These are phyloP conservation scores for Naganishia vaughanmartiniae DNA, from an alignment of 768 basidiomycete genomes.

Conservation along the genomic window DNA sequence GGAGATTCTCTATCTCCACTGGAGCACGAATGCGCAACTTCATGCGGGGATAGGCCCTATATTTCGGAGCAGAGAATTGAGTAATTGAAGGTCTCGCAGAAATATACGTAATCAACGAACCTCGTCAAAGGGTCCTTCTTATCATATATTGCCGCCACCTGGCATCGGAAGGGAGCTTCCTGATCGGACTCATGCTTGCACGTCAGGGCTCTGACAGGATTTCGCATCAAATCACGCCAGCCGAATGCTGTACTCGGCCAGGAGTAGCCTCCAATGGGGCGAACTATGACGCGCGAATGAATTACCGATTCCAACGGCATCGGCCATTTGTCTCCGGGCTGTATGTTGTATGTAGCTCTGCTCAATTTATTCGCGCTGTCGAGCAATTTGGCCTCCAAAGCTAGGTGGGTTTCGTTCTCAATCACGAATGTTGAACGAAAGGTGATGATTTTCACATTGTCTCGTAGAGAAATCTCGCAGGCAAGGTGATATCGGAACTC, in stretches of 20 bases:
- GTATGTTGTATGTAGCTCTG: constrained; percentile 77
- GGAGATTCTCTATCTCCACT: constrained; percentile 87
- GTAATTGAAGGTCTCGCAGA: neutral
- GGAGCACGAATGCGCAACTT: constrained; percentile 84
- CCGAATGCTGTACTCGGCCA: constrained; percentile 78
- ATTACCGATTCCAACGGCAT: constrained; percentile 87
- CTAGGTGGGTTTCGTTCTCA: constrained; percentile 85
- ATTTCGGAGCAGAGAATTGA: neutral
- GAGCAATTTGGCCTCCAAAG: constrained; percentile 84
- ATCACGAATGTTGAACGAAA: constrained; percentile 88
- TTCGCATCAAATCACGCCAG: constrained; percentile 80
- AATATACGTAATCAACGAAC: constrained; percentile 53
- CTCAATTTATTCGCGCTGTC: constrained; percentile 79
- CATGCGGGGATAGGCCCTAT: constrained; percentile 79
- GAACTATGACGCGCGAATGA: constrained; percentile 73
- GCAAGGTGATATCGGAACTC: constrained; percentile 76
- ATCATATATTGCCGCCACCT: constrained; percentile 82
- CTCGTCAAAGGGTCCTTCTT: constrained; percentile 59
- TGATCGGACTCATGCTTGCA: constrained; percentile 76
- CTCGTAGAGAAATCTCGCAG: constrained; percentile 82
- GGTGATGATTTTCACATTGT: constrained; percentile 91
- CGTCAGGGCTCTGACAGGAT: constrained; percentile 68
- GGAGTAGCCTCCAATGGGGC: constrained; percentile 92
- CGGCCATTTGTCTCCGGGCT: constrained; percentile 80
- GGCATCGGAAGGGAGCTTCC: constrained; percentile 91